A percentile compares a stretch with the other conserved stretches of the same genome.
Evolutionary conservation across 2,329 filamentous ascomycete genomes (phyloP).

Genomic region (Calonectria pauciramosa): DNA sequence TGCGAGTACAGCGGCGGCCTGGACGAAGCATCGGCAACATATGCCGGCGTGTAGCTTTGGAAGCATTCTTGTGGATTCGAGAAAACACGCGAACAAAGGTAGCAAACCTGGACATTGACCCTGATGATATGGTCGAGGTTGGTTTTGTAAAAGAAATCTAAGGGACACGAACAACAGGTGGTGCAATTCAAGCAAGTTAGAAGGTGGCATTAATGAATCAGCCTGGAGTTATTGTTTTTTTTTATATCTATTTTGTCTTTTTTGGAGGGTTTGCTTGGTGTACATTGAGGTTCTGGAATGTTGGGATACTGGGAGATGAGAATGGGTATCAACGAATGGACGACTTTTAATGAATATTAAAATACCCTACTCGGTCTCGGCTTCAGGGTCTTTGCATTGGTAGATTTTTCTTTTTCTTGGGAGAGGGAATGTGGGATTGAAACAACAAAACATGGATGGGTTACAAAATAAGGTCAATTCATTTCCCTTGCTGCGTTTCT

Average conservation of each 20-base stretch:
- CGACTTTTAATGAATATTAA: constrained; percentile 24
- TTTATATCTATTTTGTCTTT: background rate
- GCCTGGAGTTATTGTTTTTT: constrained; percentile 2
- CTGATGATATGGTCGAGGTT: constrained; percentile 75
- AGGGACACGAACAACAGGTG: constrained; percentile 5
- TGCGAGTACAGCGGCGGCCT: constrained; percentile 59
- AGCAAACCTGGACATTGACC: constrained; percentile 64
- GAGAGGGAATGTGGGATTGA: background rate
- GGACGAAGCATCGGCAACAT: constrained; percentile 52
- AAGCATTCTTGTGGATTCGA: constrained; percentile 73
- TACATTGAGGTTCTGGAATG: background rate
- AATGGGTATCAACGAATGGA: constrained; percentile 18
- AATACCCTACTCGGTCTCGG: constrained; percentile 25
- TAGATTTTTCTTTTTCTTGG: constrained; percentile 15
- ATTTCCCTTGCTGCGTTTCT: background rate
- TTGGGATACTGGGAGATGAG: constrained; percentile 11
- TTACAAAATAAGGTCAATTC: background rate
- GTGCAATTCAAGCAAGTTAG: background rate
- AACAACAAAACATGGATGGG: background rate
- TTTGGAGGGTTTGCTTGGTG: background rate
- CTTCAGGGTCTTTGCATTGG: constrained; percentile 30
- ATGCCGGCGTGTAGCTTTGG: constrained; percentile 61
- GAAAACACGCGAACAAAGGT: constrained; percentile 78
- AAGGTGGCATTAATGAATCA: background rate
- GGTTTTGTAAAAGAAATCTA: constrained; percentile 78